Conservation (phyloP, 768 basidiomycete species). For the Suillus lakei region DNA sequence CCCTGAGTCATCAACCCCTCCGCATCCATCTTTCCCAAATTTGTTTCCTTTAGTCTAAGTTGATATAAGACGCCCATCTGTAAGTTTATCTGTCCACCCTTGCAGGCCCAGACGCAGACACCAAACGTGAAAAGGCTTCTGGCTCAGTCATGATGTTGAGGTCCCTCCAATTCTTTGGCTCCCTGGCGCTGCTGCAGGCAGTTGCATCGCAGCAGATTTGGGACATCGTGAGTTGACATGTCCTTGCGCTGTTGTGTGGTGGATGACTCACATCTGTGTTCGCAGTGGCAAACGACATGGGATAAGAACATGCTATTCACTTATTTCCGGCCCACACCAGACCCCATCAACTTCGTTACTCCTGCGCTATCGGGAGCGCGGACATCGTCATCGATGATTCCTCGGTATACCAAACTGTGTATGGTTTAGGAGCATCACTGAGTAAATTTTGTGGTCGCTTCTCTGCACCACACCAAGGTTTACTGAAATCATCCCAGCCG, state of each 20-base stretch:
- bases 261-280: neutral
- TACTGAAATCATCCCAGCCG: constrained; percentile 48
- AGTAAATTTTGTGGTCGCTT: constrained; percentile 44
- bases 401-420: constrained; percentile 61
- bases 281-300: constrained; percentile 61
- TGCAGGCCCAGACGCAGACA: neutral
- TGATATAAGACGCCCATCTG: neutral
- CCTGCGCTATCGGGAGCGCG: constrained; percentile 59
- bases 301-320: constrained; percentile 34
- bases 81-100: neutral
- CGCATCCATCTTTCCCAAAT: neutral
- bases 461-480: constrained; percentile 5
- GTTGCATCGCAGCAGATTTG: constrained; percentile 55
- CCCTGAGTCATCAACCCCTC: neutral
- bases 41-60: neutral
- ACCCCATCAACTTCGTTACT: constrained; percentile 36
- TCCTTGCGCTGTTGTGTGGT: constrained; percentile 8
- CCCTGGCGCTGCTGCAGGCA: constrained; percentile 23
- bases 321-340: constrained; percentile 33
- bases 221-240: constrained; percentile 47
- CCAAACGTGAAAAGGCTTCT: neutral
- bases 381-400: constrained; percentile 67
- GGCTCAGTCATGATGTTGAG: neutral
- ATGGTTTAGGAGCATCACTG: constrained; percentile 68
- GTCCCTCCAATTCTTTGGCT: constrained; percentile 8